Percentiles rank a stretch among this genome's conserved stretches.
phyloP scores from a whole-genome alignment of 495 filamentous ascomycete species.

The Tuber magnatum region DNA sequence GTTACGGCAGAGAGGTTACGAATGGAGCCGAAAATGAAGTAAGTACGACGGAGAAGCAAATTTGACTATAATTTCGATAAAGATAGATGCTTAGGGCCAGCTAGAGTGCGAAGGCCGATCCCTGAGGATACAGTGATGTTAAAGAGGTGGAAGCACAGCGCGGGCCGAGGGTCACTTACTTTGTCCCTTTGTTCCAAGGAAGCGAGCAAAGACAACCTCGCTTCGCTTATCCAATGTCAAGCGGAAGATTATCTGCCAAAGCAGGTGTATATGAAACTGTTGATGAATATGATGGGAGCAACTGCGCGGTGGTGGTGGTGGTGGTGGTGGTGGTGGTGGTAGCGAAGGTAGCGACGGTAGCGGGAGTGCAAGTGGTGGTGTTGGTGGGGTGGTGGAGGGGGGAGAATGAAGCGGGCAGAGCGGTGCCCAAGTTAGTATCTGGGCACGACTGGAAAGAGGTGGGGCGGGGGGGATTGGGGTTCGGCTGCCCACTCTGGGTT shows the following conservation, averaged over 20 bases:
- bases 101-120: not conserved
- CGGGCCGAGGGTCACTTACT: not conserved
- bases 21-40: not conserved
- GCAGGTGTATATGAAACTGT: not conserved
- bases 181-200: not conserved
- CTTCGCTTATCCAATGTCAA: not conserved
- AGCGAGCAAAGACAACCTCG: not conserved
- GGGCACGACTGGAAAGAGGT: slow-evolving; percentile 3
- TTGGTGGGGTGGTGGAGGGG: slow-evolving; percentile 10
- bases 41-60: not conserved
- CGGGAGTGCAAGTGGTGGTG: not conserved
- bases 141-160: not conserved
- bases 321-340: not conserved
- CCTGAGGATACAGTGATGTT: not conserved
- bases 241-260: not conserved
- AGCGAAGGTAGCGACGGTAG: no score
- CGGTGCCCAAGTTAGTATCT: not conserved
- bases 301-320: not conserved
- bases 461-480: slow-evolving; percentile 16
- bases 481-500: not conserved
- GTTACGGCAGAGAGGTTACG: not conserved
- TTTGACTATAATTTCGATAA: not conserved
- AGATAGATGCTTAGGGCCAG: not conserved
- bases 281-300: not conserved
- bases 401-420: slow-evolving; percentile 8